Base-by-base conservation (phyloP, 2,329 filamentous ascomycete species). In the Scolecobasidium constrictum region DNA sequence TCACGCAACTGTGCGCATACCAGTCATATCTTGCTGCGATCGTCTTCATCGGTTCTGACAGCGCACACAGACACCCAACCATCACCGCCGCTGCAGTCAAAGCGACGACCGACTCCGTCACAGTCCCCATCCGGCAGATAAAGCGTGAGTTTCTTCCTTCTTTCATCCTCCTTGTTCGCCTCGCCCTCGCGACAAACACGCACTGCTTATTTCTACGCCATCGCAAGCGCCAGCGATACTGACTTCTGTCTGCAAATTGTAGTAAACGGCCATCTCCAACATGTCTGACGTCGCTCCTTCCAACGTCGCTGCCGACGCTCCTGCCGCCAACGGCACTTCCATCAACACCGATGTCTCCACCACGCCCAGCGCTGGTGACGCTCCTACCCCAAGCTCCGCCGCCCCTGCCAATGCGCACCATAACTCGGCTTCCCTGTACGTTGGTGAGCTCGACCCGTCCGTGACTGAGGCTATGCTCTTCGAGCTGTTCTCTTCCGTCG, bases 401-500 rank as follows among this genome's bases (percentile, higher is more conserved):
- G 69, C 71, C 48, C 80, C 86, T 53, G 77, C 77, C 56, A 75
- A 72, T 53, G 83, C 84, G 63, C 84, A 88, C 60, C 85, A 86
- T 64, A 90, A 93, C 66, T 96, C 92, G 42, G 92, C 92, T 51
- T 98, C 92, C 47, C 86, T 98, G 64, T 98, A 98, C 66, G 92
- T 98, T 54, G 92, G 92, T 66, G 92, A 98, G 75, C 86, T 98
- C 57, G 92, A 98, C 66, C 80, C 86, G 56, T 92, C 86, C 49
- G 92, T 98, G 65, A 98, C 92, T 52, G 92, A 98, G 77, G 92
- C 92, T 55, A 98, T 98, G 92, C 87, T 98, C 60, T 98, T 96
- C 69, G 92, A 98, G 79, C 85, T 98, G 51, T 98, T 98, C 78
- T 96, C 92, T 48, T 92, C 93, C 69, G 98, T 98, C 62, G 92